Conservation (phyloP, 1,284 basidiomycete species). For the Malassezia caprae region DNA sequence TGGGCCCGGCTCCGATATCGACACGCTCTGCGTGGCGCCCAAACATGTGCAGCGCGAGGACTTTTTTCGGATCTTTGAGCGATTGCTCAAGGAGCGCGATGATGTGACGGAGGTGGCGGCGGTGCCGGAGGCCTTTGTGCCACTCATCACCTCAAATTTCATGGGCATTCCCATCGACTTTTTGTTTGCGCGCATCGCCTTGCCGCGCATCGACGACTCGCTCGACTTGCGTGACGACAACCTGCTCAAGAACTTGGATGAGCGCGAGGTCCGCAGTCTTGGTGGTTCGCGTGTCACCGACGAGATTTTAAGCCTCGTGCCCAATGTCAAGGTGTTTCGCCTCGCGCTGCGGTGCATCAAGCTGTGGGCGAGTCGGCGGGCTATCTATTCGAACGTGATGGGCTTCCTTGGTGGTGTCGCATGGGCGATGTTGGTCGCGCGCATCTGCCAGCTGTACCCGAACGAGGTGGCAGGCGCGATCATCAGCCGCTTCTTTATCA, state of each 20-base stretch:
- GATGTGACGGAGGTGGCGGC: conserved; percentile 81
- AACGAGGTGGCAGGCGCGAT: conserved; percentile 88
- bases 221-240: conserved; percentile 82
- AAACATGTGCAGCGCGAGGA: conserved; percentile 90
- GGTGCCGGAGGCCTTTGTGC: conserved; percentile 91
- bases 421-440: conserved; percentile 94
- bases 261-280: conserved; percentile 84
- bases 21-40: conserved; percentile 95
- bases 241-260: conserved; percentile 82
- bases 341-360: conserved; percentile 91
- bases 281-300: conserved; percentile 93
- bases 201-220: conserved; percentile 79
- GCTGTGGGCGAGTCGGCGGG: conserved; percentile 89
- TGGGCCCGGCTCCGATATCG: conserved; percentile 90
- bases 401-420: conserved; percentile 97
- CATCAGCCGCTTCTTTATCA: conserved; percentile 91
- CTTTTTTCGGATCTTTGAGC: conserved; percentile 85
- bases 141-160: conserved; percentile 84
- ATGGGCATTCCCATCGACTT: conserved; percentile 88
- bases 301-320: conserved; percentile 87
- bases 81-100: conserved; percentile 74
- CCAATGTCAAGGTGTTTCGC: conserved; percentile 85
- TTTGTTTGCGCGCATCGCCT: conserved; percentile 73
- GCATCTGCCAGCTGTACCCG: conserved; percentile 97
- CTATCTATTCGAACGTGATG: conserved; percentile 95